Base-by-base conservation (phyloP, 2,329 filamentous ascomycete genomes). In the Hypoxylon sp. region DNA sequence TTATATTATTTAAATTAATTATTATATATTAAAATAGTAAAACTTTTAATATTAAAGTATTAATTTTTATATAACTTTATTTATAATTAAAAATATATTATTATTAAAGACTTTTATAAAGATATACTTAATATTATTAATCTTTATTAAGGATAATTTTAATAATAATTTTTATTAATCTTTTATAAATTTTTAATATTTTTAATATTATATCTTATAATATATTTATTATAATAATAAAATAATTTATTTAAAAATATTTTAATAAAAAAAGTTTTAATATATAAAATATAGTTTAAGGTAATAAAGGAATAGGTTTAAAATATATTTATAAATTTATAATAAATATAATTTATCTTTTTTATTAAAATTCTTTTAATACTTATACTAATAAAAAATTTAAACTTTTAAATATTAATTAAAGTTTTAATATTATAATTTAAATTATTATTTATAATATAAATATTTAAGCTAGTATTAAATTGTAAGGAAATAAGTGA, bases 1-100 rank as follows among this genome's bases (percentile, higher is more conserved):
- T 47, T 47, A 47, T 24, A 47, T 22, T 3, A 6, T 47, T 47
- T 47, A 47, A 47, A 47, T 47, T 11, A 47, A 47, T 47, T 13
- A 13, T 13, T 47, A n/a, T 47, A 22, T 24, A 5, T 5, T 22
- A 47, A 47, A 14, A 24, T 47, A 13, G 24, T 24, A 47, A 13
- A 22, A 3, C 13, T 13, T 24, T 47, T 24, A 24, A 22, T 22
- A 24, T 24, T 47, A 47, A 13, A 47, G 4, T 4, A 47, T 47
- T 5, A 47, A 9, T 47, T 47, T 22, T 47, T 47, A 47, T 24
- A 47, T 22, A 24, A 47, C 8, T 24, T 47, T 24, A 13, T 47
- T 47, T 11, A 13, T 22, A 47, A 47, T 22, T 47, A 47, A 24
- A 13, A 47, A 47, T 24, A 24, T 47, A 24, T 47, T 47, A 24